phyloP scores from a whole-genome alignment of 2,329 filamentous ascomycete species.

The Aspergillus sp. region DNA sequence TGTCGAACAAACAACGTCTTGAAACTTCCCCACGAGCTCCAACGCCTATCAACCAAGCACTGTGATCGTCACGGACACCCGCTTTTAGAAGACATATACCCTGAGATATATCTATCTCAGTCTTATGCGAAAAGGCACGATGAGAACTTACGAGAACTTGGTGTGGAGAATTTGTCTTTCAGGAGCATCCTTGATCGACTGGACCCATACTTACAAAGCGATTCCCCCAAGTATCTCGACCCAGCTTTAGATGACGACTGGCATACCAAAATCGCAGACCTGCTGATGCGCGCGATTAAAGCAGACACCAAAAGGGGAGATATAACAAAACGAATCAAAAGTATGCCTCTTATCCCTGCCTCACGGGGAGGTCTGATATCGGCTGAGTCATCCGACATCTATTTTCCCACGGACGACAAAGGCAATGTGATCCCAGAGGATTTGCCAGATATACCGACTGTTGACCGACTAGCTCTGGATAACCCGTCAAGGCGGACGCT shows the following conservation, averaged over 20 bases:
- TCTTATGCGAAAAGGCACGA: not conserved
- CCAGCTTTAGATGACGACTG: constrained; percentile 3
- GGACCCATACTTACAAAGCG: not conserved
- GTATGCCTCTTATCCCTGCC: not conserved
- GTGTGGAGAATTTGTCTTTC: not conserved
- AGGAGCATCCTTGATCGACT: constrained; percentile 2
- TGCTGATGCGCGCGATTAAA: not conserved
- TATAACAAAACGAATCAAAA: not conserved
- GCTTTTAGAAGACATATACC: not conserved
- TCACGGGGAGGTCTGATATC: not conserved
- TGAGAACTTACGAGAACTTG: not conserved
- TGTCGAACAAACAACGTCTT: not conserved
- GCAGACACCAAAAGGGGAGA: not conserved
- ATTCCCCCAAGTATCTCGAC: not conserved
- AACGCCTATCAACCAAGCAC: constrained; percentile 1
- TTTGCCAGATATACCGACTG: not conserved
- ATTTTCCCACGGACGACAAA: constrained; percentile 1
- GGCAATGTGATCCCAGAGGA: not conserved
- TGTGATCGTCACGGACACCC: not conserved
- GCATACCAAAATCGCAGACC: constrained; percentile 1
- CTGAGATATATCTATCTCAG: constrained; percentile 4
- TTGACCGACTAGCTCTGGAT: not conserved
- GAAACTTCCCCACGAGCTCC: not conserved
- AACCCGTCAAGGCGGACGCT: too few relatives aligned
- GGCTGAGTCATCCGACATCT: not conserved